Evolutionary conservation across 1,284 basidiomycete genomes (phyloP), one percentile per base, ranked within the genome.

Genomic region (Trametes pubescens): DNA sequence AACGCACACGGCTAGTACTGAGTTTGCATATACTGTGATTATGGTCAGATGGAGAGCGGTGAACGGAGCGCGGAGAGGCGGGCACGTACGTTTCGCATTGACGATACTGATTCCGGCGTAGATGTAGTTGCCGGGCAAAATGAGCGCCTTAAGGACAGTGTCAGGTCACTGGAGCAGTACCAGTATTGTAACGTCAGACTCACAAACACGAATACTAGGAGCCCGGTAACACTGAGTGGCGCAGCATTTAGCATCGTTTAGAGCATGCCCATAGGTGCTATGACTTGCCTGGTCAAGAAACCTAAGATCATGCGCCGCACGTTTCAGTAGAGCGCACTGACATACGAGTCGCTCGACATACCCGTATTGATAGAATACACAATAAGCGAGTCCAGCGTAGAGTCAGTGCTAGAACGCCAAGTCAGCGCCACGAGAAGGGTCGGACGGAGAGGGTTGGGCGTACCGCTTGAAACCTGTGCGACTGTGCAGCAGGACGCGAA

Each of bases 31-130:
- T 26, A 57, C 56, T 57, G 47, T 14, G 18, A 13, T 16, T 11
- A 32, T 7, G 18, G 40, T 44, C 13, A 32, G 29, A 13, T 24
- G 21, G 2, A 4, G 18, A 9, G 13, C 6, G 4, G 4, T 24
- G 14, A 10, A 26, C 4, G n/a, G 18, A 16, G 18, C 11, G 26
- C 40, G 52, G 26, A 43, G 26, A 14, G 16, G 32, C n/a, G 4
- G n/a, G n/a, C n/a, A 32, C 56, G 11, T 4, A 57, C 56, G 22
- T 29, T 57, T 57, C 6, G 56, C 46, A 18, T 49, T 51, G 6
- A 57, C 56, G 22, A 57, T 57, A 9, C 56, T 57, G 24, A 57
- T 57, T 6, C 56, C 56, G 2, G 56, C 56, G 35, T 57, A 57
- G 16, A 57, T 51, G 47, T 49, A 51, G 26, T 57, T 57, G 1